A percentile compares a stretch with the other conserved stretches of the same genome.
phyloP scores from a whole-genome alignment of 78 protist genomes.

The Dictyostelium brefeldianum region DNA sequence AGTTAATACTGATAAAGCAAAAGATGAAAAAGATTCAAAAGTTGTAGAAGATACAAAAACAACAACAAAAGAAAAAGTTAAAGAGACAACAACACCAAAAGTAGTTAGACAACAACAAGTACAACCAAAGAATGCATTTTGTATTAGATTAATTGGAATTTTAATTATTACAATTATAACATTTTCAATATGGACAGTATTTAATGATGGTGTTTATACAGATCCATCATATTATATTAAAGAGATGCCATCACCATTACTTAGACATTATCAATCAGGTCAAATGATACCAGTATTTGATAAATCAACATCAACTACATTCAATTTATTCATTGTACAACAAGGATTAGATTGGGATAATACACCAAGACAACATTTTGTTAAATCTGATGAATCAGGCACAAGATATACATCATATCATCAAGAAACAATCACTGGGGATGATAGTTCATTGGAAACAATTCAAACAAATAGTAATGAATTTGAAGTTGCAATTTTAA shows the following conservation, averaged over 20 bases:
- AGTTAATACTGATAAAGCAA: not conserved
- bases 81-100: not conserved
- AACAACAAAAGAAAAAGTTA: not conserved
- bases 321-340: conserved; percentile 35
- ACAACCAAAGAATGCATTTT: conserved; percentile 49
- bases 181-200: conserved; percentile 32
- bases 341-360: not conserved
- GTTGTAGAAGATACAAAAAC: not conserved
- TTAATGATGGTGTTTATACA: not conserved
- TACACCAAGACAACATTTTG: not conserved
- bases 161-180: conserved; percentile 26
- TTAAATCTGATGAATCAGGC: not conserved
- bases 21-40: not conserved
- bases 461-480: not conserved
- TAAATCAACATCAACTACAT: not conserved
- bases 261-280: conserved; percentile 48
- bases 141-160: conserved; percentile 66
- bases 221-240: conserved; percentile 56
- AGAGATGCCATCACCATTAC: conserved; percentile 61
- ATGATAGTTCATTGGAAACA: not conserved
- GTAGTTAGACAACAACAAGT: not conserved
- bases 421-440: not conserved
- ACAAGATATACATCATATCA: no score
- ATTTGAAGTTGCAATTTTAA: conserved; percentile 15
- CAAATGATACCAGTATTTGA: conserved; percentile 59